These are phyloP conservation scores for Ceratocystis destructans DNA, from an alignment of 2,329 filamentous ascomycete genomes.

Conservation along the genomic window DNA sequence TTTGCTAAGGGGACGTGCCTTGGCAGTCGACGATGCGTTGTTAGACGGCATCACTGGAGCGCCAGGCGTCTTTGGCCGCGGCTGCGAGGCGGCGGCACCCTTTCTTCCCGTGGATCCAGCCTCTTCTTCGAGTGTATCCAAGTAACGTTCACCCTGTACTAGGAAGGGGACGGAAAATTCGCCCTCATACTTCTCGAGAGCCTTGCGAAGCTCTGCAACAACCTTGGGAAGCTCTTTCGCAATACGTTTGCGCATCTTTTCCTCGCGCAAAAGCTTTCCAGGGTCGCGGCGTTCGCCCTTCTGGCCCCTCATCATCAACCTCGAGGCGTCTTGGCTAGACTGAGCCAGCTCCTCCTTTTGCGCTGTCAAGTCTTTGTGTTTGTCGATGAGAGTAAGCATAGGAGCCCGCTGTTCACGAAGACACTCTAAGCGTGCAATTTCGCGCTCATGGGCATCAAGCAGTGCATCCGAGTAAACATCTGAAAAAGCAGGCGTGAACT, in stretches of 20 bases:
- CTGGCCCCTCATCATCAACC: conserved; percentile 77
- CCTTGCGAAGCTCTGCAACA: conserved; percentile 64
- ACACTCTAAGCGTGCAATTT: conserved; percentile 68
- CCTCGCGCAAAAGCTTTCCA: conserved; percentile 81
- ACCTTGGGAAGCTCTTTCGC: conserved; percentile 92
- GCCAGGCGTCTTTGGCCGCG: conserved; percentile 30
- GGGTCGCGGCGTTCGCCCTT: conserved; percentile 93
- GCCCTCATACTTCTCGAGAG: conserved; percentile 79
- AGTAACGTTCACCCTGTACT: conserved; percentile 80
- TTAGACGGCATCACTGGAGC: conserved; percentile 58
- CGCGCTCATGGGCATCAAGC: conserved; percentile 84
- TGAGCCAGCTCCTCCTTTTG: conserved; percentile 79
- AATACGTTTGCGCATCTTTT: conserved; percentile 97
- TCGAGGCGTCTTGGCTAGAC: conserved; percentile 88
- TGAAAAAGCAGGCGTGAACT: conserved; percentile 92
- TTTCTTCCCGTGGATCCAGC: conserved; percentile 31
- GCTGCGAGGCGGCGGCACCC: conserved; percentile 38
- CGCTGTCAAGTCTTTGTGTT: conserved; percentile 64
- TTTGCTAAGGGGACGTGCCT: conserved; percentile 25
- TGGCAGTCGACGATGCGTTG: conserved; percentile 36
- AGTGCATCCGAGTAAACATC: conserved; percentile 95
- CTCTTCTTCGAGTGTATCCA: conserved; percentile 64
- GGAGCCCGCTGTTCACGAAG: conserved; percentile 80
- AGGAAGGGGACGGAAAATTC: conserved; percentile 89
- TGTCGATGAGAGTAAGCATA: conserved; percentile 68